Evolutionary conservation across 768 basidiomycete species (phyloP), one percentile per base, ranked within the genome.

Genomic region (Tulasnella sp.): DNA sequence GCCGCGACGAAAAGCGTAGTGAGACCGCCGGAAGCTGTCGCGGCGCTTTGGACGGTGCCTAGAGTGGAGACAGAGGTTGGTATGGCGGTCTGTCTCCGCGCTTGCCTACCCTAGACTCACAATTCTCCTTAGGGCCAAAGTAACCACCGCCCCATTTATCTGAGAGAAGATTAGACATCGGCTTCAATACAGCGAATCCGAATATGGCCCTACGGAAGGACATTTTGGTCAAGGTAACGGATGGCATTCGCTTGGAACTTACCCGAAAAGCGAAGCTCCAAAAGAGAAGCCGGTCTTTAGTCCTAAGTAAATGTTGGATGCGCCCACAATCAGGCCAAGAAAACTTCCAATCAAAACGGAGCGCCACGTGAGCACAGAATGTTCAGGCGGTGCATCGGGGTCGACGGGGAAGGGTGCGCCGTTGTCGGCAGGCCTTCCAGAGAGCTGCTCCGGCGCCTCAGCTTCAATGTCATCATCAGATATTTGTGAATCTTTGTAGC

Each of bases 91-190:
- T 41, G 64, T n/a, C 28, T 41, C 28, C 76, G 46, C 76, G 8
- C 41, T 48, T 54, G 54, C 74, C 9, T 20, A 64, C 50, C 16
- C 24, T 37, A 28, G 3, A 60, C 77, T 58, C 60, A 69, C 79
- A 90, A 83, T 92, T 92, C 84, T 93, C 92, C 84, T 92, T 92
- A 18, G 91, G 91, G 14, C 84, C 84, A 90, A 84, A 91, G 91
- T 81, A 88, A 9, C 79, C 79, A 20, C 91, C 92, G 20, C 90
- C 90, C 44, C 28, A 60, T n/a, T 80, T 73, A 4, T 48, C 72
- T n/a, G 79, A 60, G 28, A 80, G 72, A n/a, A 74, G 14, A 31
- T 90, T 85, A 28, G 90, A 89, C 37, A 92, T 77, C 0, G 90
- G 88, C 82, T 92, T 91, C 78, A 92, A 85, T 82, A 91, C 91